Conservation (phyloP, 345 rosid species). For the Lagerstroemia speciosa region DNA sequence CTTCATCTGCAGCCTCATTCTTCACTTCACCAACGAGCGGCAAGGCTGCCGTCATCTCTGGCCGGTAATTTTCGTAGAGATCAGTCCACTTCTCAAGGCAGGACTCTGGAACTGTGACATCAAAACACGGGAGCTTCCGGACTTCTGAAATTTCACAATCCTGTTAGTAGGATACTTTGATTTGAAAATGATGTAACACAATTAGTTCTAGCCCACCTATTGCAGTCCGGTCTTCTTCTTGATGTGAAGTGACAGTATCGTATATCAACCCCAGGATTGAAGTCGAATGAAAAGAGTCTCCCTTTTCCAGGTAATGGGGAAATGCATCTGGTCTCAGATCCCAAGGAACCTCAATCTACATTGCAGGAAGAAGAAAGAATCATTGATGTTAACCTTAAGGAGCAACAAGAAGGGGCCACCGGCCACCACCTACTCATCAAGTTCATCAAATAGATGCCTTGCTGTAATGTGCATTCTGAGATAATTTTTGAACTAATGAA, state of each 20-base stretch:
- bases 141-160: conserved; percentile 22
- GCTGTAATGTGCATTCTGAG: neutral
- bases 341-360: conserved; percentile 41
- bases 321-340: conserved; percentile 31
- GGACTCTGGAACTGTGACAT: conserved; percentile 11
- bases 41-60: conserved; percentile 37
- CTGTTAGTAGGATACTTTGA: neutral
- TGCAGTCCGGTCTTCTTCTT: conserved; percentile 14
- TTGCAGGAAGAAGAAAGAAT: neutral
- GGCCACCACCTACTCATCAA: too few species aligned
- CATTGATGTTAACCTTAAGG: neutral
- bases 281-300: conserved; percentile 29
- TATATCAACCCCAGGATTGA: conserved; percentile 61
- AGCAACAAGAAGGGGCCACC: neutral
- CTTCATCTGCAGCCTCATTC: conserved; percentile 20
- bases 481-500: neutral
- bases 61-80: conserved; percentile 31
- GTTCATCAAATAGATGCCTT: neutral
- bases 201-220: conserved; percentile 26
- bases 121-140: conserved; percentile 42
- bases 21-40: neutral
- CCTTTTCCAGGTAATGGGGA: conserved; percentile 57
- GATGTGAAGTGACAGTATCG: conserved; percentile 29
- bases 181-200: neutral
- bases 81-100: conserved; percentile 23